These are phyloP conservation scores for Annulohypoxylon nitens DNA, from an alignment of 495 filamentous ascomycete species.

Conservation along the genomic window DNA sequence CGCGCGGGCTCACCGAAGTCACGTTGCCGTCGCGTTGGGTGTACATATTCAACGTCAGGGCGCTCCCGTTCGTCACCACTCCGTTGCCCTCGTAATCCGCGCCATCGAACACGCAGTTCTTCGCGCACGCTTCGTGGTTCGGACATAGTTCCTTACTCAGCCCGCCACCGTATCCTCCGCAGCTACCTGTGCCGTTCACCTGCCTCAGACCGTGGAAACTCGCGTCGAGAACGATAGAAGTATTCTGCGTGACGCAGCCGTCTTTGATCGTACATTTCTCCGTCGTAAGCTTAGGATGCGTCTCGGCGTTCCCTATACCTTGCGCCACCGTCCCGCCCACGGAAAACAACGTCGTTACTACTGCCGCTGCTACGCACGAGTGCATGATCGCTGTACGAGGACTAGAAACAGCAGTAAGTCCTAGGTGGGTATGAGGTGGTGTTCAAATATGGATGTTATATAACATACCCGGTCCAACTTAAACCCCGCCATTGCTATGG, in stretches of 20 bases:
- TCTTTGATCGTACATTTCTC: conserved; percentile 65
- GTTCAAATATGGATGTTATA: conserved; percentile 25
- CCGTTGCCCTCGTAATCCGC: conserved; percentile 72
- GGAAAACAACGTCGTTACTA: conserved; percentile 16
- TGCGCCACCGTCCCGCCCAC: conserved; percentile 23
- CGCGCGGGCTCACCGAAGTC: conserved; percentile 69
- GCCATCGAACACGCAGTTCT: conserved; percentile 72
- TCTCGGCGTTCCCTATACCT: conserved; percentile 33
- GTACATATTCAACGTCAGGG: conserved; percentile 68
- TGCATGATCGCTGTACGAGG: conserved; percentile 28
- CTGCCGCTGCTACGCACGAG: conserved; percentile 12
- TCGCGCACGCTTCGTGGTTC: conserved; percentile 65
- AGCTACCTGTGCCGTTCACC: conserved; percentile 63
- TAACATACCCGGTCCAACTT: conserved; percentile 10
- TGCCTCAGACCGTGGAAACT: conserved; percentile 75
- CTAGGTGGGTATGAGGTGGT: background rate
- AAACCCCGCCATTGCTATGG: conserved; percentile 12
- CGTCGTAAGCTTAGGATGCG: conserved; percentile 70
- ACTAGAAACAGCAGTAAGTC: conserved; percentile 3
- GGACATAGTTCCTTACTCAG: conserved; percentile 69
- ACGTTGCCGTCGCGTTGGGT: conserved; percentile 56
- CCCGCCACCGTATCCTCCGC: conserved; percentile 48
- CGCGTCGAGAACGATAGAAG: conserved; percentile 72
- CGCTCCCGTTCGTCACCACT: conserved; percentile 65
- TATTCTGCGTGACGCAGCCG: conserved; percentile 65